Conservation (phyloP, 2,329 filamentous ascomycete species). For the Huntiella abstrusa region DNA sequence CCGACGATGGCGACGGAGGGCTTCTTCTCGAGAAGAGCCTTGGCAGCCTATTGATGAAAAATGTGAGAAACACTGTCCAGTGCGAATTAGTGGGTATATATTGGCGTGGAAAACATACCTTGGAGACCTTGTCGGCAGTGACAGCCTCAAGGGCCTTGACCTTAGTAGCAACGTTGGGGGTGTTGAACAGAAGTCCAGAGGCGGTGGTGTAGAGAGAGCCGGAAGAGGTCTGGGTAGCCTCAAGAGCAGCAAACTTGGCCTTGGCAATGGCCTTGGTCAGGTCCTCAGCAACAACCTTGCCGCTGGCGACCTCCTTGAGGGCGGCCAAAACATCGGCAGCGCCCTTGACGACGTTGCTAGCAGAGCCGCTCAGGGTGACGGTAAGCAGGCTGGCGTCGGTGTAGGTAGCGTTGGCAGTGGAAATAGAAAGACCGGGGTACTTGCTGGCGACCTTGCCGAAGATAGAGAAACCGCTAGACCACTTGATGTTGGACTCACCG, state of each 20-base stretch:
- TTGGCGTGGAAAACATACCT: background rate
- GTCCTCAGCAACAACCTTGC: constrained; percentile 62
- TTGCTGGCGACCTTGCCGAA: constrained; percentile 60
- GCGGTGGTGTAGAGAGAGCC: constrained; percentile 69
- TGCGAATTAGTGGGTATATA: too few species aligned
- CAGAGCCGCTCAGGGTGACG: constrained; percentile 61
- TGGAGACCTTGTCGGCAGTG: constrained; percentile 51
- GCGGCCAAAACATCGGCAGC: constrained; percentile 62
- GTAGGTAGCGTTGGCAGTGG: constrained; percentile 66
- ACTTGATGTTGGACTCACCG: constrained; percentile 83
- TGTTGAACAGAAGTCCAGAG: constrained; percentile 61
- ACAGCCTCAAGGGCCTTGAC: constrained; percentile 65
- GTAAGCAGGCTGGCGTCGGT: constrained; percentile 85
- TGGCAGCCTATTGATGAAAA: constrained; percentile 48
- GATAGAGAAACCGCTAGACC: constrained; percentile 81
- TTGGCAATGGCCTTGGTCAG: constrained; percentile 80
- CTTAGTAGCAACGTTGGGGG: constrained; percentile 66
- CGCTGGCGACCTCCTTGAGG: constrained; percentile 62
- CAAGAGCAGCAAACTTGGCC: constrained; percentile 82
- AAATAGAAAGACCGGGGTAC: constrained; percentile 46
- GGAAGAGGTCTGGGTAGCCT: constrained; percentile 59
- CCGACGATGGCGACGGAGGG: constrained; percentile 78
- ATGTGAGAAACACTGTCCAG: constrained; percentile 15
- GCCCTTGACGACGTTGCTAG: constrained; percentile 51
- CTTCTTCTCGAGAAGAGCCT: constrained; percentile 72